Evolutionary conservation across 371 early-diverging fungal species (phyloP).

Genomic region (Apophysomyces trapeziformis): DNA sequence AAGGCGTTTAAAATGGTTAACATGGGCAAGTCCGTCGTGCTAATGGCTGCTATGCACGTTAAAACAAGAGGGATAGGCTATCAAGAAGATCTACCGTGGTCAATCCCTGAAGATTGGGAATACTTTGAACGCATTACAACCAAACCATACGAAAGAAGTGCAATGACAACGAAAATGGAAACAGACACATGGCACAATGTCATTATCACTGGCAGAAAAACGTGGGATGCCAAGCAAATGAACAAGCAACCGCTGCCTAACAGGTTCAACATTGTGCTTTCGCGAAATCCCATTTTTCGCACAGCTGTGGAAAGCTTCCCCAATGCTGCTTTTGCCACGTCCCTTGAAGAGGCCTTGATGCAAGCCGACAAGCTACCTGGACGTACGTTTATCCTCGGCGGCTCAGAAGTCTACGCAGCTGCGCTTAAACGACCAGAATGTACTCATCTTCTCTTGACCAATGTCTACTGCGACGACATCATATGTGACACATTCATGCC

Average conservation of each 20-base stretch:
- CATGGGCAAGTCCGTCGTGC: conserved; percentile 46
- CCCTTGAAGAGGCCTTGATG: conserved; percentile 59
- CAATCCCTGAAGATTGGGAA: conserved; percentile 80
- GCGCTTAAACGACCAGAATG: conserved; percentile 58
- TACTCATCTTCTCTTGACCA: conserved; percentile 62
- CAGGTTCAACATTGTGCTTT: conserved; percentile 85
- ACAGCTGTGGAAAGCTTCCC: conserved; percentile 14
- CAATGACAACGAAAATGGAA: neutral
- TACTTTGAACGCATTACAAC: conserved; percentile 78
- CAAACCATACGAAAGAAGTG: conserved; percentile 25
- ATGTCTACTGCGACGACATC: conserved; percentile 40
- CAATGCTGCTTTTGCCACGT: conserved; percentile 38
- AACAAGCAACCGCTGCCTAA: conserved; percentile 74
- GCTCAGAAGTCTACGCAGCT: conserved; percentile 63
- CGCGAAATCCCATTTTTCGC: conserved; percentile 46
- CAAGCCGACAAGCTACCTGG: conserved; percentile 26
- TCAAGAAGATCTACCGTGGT: conserved; percentile 81
- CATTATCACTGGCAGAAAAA: conserved; percentile 88
- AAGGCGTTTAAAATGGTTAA: neutral
- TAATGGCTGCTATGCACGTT: conserved; percentile 73
- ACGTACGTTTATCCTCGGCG: conserved; percentile 68
- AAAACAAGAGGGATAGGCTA: conserved; percentile 78
- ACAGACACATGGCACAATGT: conserved; percentile 59
- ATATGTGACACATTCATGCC: conserved; percentile 76
- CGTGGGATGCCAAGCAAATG: conserved; percentile 89